A percentile compares a stretch with the other conserved stretches of the same genome.
phyloP scores from a whole-genome alignment of 345 rosid genomes.

The Cardamine occulta region DNA sequence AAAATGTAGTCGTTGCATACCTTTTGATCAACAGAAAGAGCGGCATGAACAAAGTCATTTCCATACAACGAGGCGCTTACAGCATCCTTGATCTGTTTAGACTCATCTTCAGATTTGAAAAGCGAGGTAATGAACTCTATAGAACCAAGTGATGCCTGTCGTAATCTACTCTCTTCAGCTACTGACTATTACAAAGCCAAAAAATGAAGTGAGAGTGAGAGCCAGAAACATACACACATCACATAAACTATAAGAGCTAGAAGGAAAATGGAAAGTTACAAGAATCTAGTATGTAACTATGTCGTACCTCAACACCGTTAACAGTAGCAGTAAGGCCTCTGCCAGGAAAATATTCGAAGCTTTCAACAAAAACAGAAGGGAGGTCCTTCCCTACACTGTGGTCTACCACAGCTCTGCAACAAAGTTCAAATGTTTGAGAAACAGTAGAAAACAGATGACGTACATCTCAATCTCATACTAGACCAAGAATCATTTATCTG shows the following conservation, averaged over 20 bases:
- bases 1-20: constrained; percentile 40
- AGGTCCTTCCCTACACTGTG: constrained; percentile 91
- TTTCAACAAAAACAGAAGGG: constrained; percentile 80
- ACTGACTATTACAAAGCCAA: constrained; percentile 61
- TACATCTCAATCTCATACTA: neutral
- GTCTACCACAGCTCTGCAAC: constrained; percentile 92
- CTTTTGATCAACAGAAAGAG: constrained; percentile 89
- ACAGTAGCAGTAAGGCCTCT: constrained; percentile 92
- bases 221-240: constrained; percentile 3
- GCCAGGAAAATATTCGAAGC: constrained; percentile 93
- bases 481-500: constrained; percentile 2
- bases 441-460: constrained; percentile 13
- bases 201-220: constrained; percentile 27
- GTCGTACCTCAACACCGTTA: constrained; percentile 60
- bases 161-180: constrained; percentile 53
- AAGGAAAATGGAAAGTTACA: neutral
- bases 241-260: neutral
- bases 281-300: constrained; percentile 3
- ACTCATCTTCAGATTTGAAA: constrained; percentile 73
- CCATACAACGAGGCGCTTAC: constrained; percentile 82
- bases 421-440: constrained; percentile 27
- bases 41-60: constrained; percentile 87
- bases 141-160: constrained; percentile 93
- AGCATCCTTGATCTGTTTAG: constrained; percentile 76
- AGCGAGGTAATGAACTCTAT: constrained; percentile 88